Evolutionary conservation across 2,329 filamentous ascomycete species (phyloP).

Genomic region (Elsinoe perseae): DNA sequence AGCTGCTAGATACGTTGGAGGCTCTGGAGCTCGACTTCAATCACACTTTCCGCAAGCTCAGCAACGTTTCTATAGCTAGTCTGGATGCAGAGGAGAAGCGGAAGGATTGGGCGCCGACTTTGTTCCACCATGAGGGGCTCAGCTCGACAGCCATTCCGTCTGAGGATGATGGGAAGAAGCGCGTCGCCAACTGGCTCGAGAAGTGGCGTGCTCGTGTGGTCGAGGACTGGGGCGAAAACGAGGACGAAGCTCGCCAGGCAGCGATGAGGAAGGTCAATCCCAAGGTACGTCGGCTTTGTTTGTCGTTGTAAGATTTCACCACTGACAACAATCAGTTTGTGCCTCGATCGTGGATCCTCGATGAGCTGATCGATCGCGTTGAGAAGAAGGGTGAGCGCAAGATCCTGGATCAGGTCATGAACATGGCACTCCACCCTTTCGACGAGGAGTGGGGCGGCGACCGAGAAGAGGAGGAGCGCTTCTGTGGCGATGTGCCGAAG

Average conservation of each 20-base stretch:
- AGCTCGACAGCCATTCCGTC: slow-evolving; percentile 48
- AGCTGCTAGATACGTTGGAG: slow-evolving; percentile 73
- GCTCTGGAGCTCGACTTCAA: slow-evolving; percentile 83
- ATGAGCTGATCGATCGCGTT: slow-evolving; percentile 84
- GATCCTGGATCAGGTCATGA: slow-evolving; percentile 68
- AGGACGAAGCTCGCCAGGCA: slow-evolving; percentile 49
- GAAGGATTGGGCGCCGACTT: slow-evolving; percentile 57
- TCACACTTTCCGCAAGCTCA: slow-evolving; percentile 80
- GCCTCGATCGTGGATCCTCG: slow-evolving; percentile 82
- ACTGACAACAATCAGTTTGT: slow-evolving; percentile 53
- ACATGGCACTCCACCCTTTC: slow-evolving; percentile 78
- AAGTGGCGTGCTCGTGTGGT: slow-evolving; percentile 63
- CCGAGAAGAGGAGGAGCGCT: slow-evolving; percentile 67
- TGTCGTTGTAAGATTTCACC: background rate
- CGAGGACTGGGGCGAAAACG: slow-evolving; percentile 64
- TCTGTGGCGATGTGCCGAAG: slow-evolving; percentile 77
- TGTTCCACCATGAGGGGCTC: slow-evolving; percentile 72
- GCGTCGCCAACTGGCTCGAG: slow-evolving; percentile 72
- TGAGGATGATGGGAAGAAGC: slow-evolving; percentile 56
- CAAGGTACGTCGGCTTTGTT: slow-evolving; percentile 42
- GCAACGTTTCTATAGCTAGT: slow-evolving; percentile 53
- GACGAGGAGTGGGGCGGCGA: slow-evolving; percentile 66
- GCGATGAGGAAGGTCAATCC: slow-evolving; percentile 86
- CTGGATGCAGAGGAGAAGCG: slow-evolving; percentile 58
- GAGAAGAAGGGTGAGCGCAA: slow-evolving; percentile 76